Conservation (phyloP, 2,329 filamentous ascomycete genomes). For the Pyrenochaeta sp. region DNA sequence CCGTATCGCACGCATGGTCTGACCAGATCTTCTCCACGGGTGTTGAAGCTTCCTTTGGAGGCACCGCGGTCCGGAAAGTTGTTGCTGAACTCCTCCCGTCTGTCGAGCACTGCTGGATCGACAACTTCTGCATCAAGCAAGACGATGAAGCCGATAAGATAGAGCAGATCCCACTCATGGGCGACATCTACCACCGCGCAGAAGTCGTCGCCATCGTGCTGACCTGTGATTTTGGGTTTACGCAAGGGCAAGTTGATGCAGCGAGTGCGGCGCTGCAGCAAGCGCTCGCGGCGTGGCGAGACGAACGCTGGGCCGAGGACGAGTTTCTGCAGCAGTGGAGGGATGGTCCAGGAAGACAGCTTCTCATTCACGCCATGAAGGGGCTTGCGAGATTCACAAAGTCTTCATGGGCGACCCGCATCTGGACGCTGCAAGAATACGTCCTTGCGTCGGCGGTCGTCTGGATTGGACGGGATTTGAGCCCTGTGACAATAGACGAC, state of each 20-base stretch:
- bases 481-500: background rate
- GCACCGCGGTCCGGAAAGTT: background rate
- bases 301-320: background rate
- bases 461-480: background rate
- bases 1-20: conserved; percentile 2
- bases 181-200: background rate
- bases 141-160: conserved; percentile 1
- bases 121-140: conserved; percentile 5
- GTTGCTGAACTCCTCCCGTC: background rate
- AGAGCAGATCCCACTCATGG: conserved; percentile 1
- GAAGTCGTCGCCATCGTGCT: background rate
- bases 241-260: background rate
- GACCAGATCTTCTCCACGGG: background rate
- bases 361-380: background rate
- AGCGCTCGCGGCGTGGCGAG: background rate
- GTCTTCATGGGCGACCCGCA: background rate
- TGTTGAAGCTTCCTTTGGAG: background rate
- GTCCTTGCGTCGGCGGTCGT: background rate
- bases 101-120: background rate
- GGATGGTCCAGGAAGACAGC: background rate
- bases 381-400: background rate
- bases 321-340: background rate
- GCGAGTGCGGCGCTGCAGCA: background rate
- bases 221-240: background rate
- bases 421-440: conserved; percentile 3